Evolutionary conservation across 2,329 filamentous ascomycete genomes (phyloP).

Genomic region (Colletotrichum neosansevieriae): DNA sequence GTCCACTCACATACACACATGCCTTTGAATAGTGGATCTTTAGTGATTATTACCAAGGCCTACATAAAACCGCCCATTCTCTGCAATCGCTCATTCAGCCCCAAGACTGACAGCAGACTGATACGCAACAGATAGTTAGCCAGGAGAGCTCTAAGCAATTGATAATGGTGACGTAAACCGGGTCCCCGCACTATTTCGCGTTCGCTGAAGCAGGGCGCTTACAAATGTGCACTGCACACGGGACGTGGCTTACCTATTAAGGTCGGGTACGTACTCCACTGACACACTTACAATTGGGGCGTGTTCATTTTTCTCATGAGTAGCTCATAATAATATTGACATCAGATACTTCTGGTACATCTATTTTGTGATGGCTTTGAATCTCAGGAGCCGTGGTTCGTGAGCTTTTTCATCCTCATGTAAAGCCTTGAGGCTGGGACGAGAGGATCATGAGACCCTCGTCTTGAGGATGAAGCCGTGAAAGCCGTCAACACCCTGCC

Average conservation of each 20-base stretch:
- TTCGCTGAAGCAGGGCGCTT: slow-evolving; percentile 14
- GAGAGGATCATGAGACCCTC: too few relatives aligned
- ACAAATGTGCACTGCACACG: slow-evolving; percentile 30
- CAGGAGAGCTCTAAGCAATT: slow-evolving; percentile 42
- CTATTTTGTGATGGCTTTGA: too few relatives aligned
- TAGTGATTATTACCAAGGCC: not conserved
- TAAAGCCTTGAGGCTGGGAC: too few relatives aligned
- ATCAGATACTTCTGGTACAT: too few relatives aligned
- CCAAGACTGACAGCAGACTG: not conserved
- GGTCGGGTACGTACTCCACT: not conserved
- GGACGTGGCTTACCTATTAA: slow-evolving; percentile 27
- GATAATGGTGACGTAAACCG: slow-evolving; percentile 52
- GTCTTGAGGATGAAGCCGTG: too few relatives aligned
- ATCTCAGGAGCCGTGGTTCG: too few relatives aligned
- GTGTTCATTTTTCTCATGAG: too few relatives aligned
- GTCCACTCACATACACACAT: not conserved
- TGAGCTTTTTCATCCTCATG: too few relatives aligned
- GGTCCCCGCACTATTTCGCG: not conserved
- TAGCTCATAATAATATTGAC: too few relatives aligned
- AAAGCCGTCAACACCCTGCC: too few relatives aligned
- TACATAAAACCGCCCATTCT: not conserved
- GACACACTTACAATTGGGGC: too few relatives aligned
- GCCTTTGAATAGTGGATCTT: too few relatives aligned
- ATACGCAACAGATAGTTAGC: not conserved
- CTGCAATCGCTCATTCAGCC: not conserved